Conservation (phyloP, 75 land plant genomes). For the Pinus tabuliformis region DNA sequence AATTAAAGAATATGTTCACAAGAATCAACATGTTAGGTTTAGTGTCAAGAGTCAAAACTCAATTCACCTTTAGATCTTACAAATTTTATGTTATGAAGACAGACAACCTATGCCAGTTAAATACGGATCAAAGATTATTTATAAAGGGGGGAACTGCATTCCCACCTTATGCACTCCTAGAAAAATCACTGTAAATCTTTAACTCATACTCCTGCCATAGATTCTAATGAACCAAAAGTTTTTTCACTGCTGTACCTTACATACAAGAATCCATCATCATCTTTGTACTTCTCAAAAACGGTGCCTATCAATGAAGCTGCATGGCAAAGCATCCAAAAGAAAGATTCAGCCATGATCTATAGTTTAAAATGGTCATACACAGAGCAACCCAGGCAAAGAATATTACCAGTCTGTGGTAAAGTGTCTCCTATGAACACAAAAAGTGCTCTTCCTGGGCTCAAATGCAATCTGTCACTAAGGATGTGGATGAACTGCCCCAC, state of each 20-base stretch:
- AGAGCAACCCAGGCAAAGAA: constrained; percentile 1
- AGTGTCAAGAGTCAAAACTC: no score
- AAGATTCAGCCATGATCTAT: neutral
- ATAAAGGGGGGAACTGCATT: no score
- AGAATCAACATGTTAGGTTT: no score
- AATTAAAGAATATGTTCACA: no score
- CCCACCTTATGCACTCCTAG: no score
- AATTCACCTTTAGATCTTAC: no score
- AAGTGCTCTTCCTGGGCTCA: constrained; percentile 74
- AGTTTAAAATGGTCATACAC: neutral
- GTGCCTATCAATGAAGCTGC: constrained; percentile 57
- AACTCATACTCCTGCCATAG: no score
- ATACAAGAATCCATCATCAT: constrained; percentile 84
- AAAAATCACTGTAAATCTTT: no score
- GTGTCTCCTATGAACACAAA: constrained; percentile 79
- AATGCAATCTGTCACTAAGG: constrained; percentile 58
- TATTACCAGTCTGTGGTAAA: constrained; percentile 71
- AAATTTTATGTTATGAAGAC: no score
- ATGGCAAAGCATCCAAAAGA: constrained; percentile 12
- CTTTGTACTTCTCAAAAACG: constrained; percentile 68
- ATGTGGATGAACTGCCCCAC: constrained; percentile 85
- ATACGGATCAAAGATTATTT: no score
- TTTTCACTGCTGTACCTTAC: constrained; percentile 88
- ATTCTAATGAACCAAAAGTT: constrained; percentile 54
- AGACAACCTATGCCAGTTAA: no score